Conservation (phyloP, 805 yeast species). For the Monosporozyma aerobia region DNA sequence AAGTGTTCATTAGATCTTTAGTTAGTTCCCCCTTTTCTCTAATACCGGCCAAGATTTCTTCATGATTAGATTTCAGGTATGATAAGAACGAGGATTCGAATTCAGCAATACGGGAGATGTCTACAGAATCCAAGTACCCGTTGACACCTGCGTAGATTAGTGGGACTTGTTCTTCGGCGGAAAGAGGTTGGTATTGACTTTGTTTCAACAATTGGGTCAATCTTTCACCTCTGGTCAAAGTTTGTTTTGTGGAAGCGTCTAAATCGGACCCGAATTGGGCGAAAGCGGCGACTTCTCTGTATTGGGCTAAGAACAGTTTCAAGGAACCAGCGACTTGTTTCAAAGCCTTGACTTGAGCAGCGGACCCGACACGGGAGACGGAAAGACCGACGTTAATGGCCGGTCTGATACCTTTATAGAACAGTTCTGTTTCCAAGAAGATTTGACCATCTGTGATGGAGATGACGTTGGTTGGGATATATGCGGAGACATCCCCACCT, state of each 20-base stretch:
- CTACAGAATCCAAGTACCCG: constrained; percentile 90
- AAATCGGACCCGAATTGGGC: constrained; percentile 99
- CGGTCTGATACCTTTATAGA: constrained; percentile 99
- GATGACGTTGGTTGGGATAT: constrained; percentile 95
- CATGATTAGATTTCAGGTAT: constrained; percentile 83
- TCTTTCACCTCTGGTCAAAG: constrained; percentile 99
- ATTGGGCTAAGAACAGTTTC: constrained; percentile 99
- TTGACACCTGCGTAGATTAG: constrained; percentile 98
- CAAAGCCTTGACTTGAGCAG: constrained; percentile 99
- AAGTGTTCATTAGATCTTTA: constrained; percentile 74
- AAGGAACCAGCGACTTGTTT: constrained; percentile 99
- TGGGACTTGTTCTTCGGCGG: constrained; percentile 99
- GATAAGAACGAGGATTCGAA: constrained; percentile 90
- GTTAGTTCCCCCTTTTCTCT: constrained; percentile 84
- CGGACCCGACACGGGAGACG: constrained; percentile 99
- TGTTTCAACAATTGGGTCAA: constrained; percentile 97
- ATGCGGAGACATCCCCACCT: constrained; percentile 98
- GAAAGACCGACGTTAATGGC: constrained; percentile 99
- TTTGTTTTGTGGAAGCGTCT: constrained; percentile 99
- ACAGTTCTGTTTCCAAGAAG: constrained; percentile 98
- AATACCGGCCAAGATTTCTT: constrained; percentile 75
- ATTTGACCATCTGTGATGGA: constrained; percentile 97
- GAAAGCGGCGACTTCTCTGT: constrained; percentile 99
- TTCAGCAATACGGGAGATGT: constrained; percentile 77
- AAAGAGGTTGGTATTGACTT: constrained; percentile 91